Base-by-base conservation (phyloP, 768 basidiomycete genomes). In the Phlebiopsis gigantea region DNA sequence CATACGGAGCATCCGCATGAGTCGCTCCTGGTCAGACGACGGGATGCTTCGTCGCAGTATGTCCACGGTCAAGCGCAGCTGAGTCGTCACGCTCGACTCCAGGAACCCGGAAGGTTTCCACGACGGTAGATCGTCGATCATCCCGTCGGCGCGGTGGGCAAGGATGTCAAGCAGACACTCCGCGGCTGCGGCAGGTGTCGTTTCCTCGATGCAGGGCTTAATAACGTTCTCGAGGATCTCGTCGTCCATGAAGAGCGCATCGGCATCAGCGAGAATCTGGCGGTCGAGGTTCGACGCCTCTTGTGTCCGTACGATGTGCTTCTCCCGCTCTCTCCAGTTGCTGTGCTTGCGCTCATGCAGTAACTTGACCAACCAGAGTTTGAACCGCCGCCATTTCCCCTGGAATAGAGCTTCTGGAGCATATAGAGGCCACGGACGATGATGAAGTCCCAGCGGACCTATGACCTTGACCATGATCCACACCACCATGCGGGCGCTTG, bases 211-310 rank as follows among this genome's bases (percentile, higher is more conserved):
- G 26, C 63, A 63, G 5, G 55, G 26, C 15, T 60, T 42, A 29
- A 63, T 49, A n/a, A 59, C 57, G 6, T 43, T 44, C 24, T 49
- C 56, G 4, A 63, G 53, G 42, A 63, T 54, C 25, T 60, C 51
- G 53, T 63, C 58, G 46, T 63, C 63, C 63, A 63, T 63, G 50
- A 61, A 56, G 0, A 60, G 46, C 10, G 53, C 53, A 41, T 63
- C 60, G 2, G 63, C 63, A 22, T 39, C 58, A 1, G 51, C 63
- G 9, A 63, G 58, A 19, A 63, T 48, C 24, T 52, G 46, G 28
- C 56, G 53, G 29, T 63, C 63, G 3, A 63, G 53, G 8, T 50
- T 21, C 19, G 44, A 19, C 15, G 39, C 50, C 12, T 57, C 57
- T 14, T 25, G 19, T 8, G 26, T 28, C 6, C 54, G 46, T 3